Percentiles rank a stretch among this genome's conserved stretches.
Evolutionary conservation across 441 rosid species (phyloP).

Genomic region (Kokia cookei): DNA sequence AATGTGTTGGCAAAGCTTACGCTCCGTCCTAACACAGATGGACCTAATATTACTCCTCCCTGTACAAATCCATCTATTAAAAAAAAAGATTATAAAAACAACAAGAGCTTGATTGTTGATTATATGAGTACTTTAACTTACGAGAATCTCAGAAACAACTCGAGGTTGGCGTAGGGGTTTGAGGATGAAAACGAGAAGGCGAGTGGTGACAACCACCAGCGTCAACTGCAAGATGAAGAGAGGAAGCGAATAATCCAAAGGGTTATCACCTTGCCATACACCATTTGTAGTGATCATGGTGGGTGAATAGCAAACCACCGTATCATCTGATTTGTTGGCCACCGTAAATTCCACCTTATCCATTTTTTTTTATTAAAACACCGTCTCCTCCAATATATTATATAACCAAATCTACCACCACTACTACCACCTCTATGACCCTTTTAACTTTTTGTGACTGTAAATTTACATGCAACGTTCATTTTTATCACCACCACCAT

Average conservation of each 20-base stretch:
- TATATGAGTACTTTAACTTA: constrained; percentile 13
- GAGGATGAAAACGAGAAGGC: constrained; percentile 60
- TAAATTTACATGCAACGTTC: neutral
- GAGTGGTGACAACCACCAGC: constrained; percentile 66
- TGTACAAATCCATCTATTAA: constrained; percentile 10
- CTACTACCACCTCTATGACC: neutral
- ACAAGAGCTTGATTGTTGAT: neutral
- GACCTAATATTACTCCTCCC: constrained; percentile 90
- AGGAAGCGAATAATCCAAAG: constrained; percentile 84
- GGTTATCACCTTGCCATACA: constrained; percentile 96
- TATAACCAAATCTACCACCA: neutral
- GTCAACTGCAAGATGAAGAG: constrained; percentile 89
- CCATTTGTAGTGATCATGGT: constrained; percentile 96
- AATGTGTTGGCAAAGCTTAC: constrained; percentile 29
- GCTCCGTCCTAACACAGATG: constrained; percentile 65
- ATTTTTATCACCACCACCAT: neutral
- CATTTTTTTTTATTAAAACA: neutral
- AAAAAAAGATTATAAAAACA: too few relatives aligned
- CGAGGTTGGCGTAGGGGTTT: constrained; percentile 94
- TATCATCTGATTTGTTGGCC: constrained; percentile 18
- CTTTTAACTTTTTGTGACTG: too few relatives aligned
- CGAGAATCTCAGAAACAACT: constrained; percentile 81
- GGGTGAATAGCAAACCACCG: constrained; percentile 86
- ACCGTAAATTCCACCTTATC: neutral
- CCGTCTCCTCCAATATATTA: neutral